A percentile compares a stretch with the other conserved stretches of the same genome.
phyloP scores from a whole-genome alignment of 2,329 filamentous ascomycete species.

The Pyrenochaeta sp. region DNA sequence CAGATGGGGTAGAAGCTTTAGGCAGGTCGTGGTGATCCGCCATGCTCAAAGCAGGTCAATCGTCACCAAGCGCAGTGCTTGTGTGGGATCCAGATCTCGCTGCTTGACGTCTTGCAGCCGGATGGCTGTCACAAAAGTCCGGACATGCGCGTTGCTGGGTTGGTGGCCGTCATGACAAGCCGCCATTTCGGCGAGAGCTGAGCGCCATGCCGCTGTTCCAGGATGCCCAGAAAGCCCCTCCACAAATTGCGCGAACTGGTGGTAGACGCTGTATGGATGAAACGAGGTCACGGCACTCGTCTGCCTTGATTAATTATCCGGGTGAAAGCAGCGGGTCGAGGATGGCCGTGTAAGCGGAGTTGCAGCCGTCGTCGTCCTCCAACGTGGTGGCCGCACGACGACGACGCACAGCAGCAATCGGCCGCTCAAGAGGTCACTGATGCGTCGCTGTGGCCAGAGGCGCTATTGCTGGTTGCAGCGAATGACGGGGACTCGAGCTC shows the following conservation, averaged over 20 bases:
- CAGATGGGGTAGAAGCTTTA: conserved; percentile 15
- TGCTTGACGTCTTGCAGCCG: conserved; percentile 1
- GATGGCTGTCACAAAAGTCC: conserved; percentile 12
- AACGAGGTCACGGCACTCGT: conserved; percentile 27
- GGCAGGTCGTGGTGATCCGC: conserved; percentile 4
- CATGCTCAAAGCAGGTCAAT: background rate
- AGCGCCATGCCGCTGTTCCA: conserved; percentile 9
- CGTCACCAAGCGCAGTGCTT: background rate
- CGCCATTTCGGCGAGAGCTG: background rate
- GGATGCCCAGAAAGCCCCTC: conserved; percentile 6
- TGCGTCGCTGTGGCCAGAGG: conserved; percentile 1
- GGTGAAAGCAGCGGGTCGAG: conserved; percentile 33
- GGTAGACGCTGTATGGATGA: conserved; percentile 26
- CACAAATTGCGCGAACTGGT: conserved; percentile 25
- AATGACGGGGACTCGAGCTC: conserved; percentile 8
- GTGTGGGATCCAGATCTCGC: background rate
- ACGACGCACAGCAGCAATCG: conserved; percentile 9
- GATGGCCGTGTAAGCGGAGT: conserved; percentile 10
- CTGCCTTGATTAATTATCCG: conserved; percentile 34
- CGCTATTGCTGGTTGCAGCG: conserved; percentile 9
- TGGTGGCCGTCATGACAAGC: background rate
- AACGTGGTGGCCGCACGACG: conserved; percentile 7
- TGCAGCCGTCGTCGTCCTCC: conserved; percentile 1
- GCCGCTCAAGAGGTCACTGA: background rate
- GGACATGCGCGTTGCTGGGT: conserved; percentile 10